phyloP scores from a whole-genome alignment of 2,329 filamentous ascomycete genomes.

The Alternaria panax region DNA sequence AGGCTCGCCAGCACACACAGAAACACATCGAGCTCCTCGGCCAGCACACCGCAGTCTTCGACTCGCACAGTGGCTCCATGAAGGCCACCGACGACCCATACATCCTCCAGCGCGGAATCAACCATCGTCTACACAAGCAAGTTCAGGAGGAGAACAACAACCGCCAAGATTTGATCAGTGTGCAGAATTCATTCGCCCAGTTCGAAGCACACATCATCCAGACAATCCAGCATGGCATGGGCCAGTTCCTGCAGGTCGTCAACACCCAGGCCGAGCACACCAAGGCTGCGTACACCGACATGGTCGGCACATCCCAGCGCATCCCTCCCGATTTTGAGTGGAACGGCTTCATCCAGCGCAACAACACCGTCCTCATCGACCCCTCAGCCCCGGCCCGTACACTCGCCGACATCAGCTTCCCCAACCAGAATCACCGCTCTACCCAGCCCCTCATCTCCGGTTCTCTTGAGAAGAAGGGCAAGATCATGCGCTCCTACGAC shows the following conservation, averaged over 20 bases:
- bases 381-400: slow-evolving; percentile 76
- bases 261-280: slow-evolving; percentile 83
- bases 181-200: slow-evolving; percentile 87
- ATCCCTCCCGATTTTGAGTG: slow-evolving; percentile 90
- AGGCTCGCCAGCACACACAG: slow-evolving; percentile 83
- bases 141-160: slow-evolving; percentile 96
- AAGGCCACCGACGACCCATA: slow-evolving; percentile 84
- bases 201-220: slow-evolving; percentile 89
- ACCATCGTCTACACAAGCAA: slow-evolving; percentile 88
- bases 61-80: slow-evolving; percentile 76
- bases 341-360: slow-evolving; percentile 80
- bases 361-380: slow-evolving; percentile 76
- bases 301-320: slow-evolving; percentile 76
- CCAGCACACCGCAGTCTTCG: slow-evolving; percentile 81
- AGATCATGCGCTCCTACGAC: slow-evolving; percentile 82
- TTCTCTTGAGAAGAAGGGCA: slow-evolving; percentile 86
- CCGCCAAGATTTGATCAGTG: slow-evolving; percentile 84
- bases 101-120: slow-evolving; percentile 79
- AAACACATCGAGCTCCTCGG: slow-evolving; percentile 96
- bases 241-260: slow-evolving; percentile 81
- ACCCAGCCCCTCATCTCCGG: slow-evolving; percentile 88
- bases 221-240: slow-evolving; percentile 82
- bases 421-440: slow-evolving; percentile 83
- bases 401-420: slow-evolving; percentile 78
- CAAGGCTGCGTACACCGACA: slow-evolving; percentile 81